Conservation (phyloP, 768 basidiomycete species). For the Lactarius hatsudake region DNA sequence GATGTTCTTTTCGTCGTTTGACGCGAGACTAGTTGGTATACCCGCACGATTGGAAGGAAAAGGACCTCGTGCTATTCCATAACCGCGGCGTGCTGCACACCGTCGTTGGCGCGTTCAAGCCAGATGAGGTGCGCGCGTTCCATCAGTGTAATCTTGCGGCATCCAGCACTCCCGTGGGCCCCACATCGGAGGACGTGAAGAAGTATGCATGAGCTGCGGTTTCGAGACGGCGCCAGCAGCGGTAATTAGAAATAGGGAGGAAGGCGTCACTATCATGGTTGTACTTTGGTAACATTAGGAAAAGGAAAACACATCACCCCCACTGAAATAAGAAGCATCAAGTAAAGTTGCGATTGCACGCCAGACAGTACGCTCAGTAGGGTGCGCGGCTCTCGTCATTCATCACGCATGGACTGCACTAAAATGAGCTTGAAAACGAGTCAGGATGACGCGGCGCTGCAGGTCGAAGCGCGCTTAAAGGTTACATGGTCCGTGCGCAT, state of each 20-base stretch:
- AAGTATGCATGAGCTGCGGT: constrained; percentile 47
- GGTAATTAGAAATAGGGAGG: not conserved
- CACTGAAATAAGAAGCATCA: not conserved
- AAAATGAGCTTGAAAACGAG: not conserved
- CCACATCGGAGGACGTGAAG: constrained; percentile 62
- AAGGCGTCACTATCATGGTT: not conserved
- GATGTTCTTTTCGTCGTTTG: not conserved
- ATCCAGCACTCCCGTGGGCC: constrained; percentile 67
- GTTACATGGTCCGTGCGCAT: constrained; percentile 24
- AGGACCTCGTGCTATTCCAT: constrained; percentile 82
- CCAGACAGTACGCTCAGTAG: too few species aligned
- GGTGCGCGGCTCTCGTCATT: not conserved
- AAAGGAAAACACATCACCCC: not conserved
- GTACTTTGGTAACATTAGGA: not conserved
- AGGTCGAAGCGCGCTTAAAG: not conserved
- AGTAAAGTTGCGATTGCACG: not conserved
- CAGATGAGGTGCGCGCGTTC: constrained; percentile 68
- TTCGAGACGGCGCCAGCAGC: not conserved
- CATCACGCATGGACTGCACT: not conserved
- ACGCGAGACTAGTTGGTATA: constrained; percentile 60
- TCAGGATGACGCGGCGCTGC: not conserved
- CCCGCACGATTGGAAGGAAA: constrained; percentile 81
- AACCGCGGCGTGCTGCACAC: constrained; percentile 80
- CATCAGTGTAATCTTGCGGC: constrained; percentile 89
- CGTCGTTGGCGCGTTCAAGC: constrained; percentile 71